Evolutionary conservation across 208 protist species (phyloP).

Genomic region (Lotmaria passim): DNA sequence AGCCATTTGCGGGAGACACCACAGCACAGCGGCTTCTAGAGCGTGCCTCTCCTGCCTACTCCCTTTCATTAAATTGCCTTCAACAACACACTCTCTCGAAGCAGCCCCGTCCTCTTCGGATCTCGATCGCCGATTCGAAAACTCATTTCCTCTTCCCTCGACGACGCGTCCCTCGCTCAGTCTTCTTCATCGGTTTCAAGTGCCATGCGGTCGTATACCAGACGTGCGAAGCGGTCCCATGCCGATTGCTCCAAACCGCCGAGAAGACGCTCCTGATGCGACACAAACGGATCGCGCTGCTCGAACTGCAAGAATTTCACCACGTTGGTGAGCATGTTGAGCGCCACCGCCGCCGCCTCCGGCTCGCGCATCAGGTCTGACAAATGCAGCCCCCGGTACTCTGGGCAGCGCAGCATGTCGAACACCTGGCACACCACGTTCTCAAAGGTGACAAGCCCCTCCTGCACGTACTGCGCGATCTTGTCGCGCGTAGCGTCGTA

Average conservation of each 20-base stretch:
- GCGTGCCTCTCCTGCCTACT: neutral
- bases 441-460: constrained; percentile 80
- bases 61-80: neutral
- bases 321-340: constrained; percentile 95
- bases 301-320: constrained; percentile 95
- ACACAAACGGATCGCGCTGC: constrained; percentile 88
- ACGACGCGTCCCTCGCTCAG: constrained; percentile 1
- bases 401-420: constrained; percentile 88
- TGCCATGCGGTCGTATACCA: constrained; percentile 94
- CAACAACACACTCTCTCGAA: no score
- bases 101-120: no score
- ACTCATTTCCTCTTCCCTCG: constrained; percentile 13
- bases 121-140: no score
- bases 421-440: constrained; percentile 95
- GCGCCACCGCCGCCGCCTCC: constrained; percentile 78
- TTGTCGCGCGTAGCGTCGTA: constrained; percentile 89
- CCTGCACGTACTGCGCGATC: constrained; percentile 68
- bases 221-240: constrained; percentile 93
- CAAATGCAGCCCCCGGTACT: constrained; percentile 69
- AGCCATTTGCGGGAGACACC: no score
- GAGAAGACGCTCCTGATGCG: constrained; percentile 72
- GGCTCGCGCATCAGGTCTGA: constrained; percentile 86
- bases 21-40: no score
- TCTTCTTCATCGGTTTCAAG: constrained; percentile 67
- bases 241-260: constrained; percentile 75